Evolutionary conservation across 495 filamentous ascomycete species (phyloP), one percentile per base, ranked within the genome.

Genomic region (Trichoderma virens): DNA sequence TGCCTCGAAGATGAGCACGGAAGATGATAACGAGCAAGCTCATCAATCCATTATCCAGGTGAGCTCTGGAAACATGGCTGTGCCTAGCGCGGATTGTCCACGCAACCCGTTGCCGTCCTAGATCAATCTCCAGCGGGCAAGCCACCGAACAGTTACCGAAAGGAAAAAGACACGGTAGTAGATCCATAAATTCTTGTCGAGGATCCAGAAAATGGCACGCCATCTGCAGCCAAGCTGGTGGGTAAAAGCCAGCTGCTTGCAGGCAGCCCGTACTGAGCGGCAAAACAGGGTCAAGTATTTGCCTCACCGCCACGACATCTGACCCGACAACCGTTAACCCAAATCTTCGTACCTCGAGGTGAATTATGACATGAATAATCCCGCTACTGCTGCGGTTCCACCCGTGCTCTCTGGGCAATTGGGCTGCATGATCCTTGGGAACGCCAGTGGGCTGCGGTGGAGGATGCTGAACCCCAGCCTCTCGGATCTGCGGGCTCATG

Each of bases 401-500:
- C 51, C 51, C 51, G 51, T 56, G 51, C 51, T 30, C 28, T 56
- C 51, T 28, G 27, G 51, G 23, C 51, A 56, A 56, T 56, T 56
- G 51, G 51, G 51, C 20, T 56, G 51, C 51, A 30, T 56, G 27
- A 14, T 30, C 51, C 20, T 56, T 30, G 11, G 27, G 25, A 27
- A n/a, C 16, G 3, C 23, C 51, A 27, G 51, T 30, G 51, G 51
- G 51, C 51, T 56, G 16, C 51, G 25, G 51, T 56, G 51, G 51
- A 56, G 51, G 51, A 56, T 18, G 25, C 51, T 56, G 43, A 56
- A 51, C 51, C 51, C 51, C 51, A 56, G 51, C 51, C 51, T 56
- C 51, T 27, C 51, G 25, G 51, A 56, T 56, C 51, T 56, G 51
- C 51, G 25, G 51, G 23, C 25, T 56, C 20, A 56, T 30, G 7